A percentile compares a stretch with the other conserved stretches of the same genome.
These are phyloP conservation scores for Hypoxylon fuscum DNA, from an alignment of 495 filamentous ascomycete genomes.

Conservation along the genomic window DNA sequence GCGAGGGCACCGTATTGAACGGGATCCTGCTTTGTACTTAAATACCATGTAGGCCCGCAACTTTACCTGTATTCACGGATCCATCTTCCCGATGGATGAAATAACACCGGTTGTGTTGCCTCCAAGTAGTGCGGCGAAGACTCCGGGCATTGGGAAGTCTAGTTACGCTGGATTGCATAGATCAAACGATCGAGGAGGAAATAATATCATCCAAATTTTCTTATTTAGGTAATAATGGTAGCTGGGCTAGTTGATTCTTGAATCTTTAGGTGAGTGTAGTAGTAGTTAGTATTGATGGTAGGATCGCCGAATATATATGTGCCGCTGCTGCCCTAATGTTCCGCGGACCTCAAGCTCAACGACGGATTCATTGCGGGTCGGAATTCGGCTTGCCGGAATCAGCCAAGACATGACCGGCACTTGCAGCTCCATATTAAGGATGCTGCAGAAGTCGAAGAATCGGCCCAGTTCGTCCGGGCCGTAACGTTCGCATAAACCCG, in stretches of 20 bases:
- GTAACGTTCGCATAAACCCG: slow-evolving; percentile 34
- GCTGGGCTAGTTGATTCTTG: slow-evolving; percentile 3
- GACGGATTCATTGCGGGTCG: not conserved
- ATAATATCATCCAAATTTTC: too few relatives aligned
- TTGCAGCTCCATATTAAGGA: slow-evolving; percentile 6
- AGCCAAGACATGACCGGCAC: slow-evolving; percentile 14
- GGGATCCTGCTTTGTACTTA: too few relatives aligned
- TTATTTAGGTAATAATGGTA: too few relatives aligned
- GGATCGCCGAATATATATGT: slow-evolving; percentile 14
- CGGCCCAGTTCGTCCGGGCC: slow-evolving; percentile 16
- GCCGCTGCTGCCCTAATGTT: slow-evolving; percentile 11
- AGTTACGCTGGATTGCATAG: too few relatives aligned
- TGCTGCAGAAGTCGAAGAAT: slow-evolving; percentile 20
- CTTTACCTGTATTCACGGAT: too few relatives aligned
- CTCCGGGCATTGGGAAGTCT: too few relatives aligned
- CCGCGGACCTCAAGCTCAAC: not conserved
- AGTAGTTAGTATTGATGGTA: not conserved
- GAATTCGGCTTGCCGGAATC: slow-evolving; percentile 17
- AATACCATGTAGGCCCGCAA: too few relatives aligned
- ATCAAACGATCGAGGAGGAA: too few relatives aligned
- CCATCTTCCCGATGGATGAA: too few relatives aligned
- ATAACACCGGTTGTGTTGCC: too few relatives aligned
- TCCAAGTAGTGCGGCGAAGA: too few relatives aligned
- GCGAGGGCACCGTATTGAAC: too few relatives aligned
- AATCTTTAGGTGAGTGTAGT: slow-evolving; percentile 7